phyloP scores from a whole-genome alignment of 2,329 filamentous ascomycete species.

The Diaporthe batatas region DNA sequence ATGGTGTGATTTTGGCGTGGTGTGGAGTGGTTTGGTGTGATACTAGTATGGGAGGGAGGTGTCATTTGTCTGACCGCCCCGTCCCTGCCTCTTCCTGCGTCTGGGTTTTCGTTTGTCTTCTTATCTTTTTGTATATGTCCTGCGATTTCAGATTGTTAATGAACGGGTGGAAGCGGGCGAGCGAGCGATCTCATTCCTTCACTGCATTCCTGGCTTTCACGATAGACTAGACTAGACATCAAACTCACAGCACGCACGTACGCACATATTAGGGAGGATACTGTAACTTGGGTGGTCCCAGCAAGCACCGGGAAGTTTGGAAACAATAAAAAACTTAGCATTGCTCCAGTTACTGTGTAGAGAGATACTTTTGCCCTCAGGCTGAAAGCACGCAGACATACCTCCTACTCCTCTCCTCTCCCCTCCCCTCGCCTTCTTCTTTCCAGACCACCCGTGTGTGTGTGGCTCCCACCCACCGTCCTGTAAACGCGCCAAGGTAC shows the following conservation, averaged over 20 bases:
- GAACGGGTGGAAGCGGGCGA: too few relatives aligned
- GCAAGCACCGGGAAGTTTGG: not conserved
- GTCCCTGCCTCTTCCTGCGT: not conserved
- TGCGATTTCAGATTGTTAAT: not conserved
- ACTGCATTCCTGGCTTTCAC: not conserved
- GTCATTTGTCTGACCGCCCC: too few relatives aligned
- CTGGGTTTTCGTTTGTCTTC: too few relatives aligned
- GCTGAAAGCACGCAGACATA: conserved; percentile 14
- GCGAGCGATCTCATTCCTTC: not conserved
- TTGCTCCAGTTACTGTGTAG: conserved; percentile 39
- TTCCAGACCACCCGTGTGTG: not conserved
- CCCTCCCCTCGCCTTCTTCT: too few relatives aligned
- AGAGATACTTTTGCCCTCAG: conserved; percentile 8
- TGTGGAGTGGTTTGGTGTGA: too few relatives aligned
- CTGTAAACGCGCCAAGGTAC: conserved; percentile 13
- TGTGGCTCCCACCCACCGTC: not conserved
- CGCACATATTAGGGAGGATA: too few relatives aligned
- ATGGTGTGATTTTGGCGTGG: too few relatives aligned
- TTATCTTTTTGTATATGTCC: not conserved
- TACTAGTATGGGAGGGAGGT: too few relatives aligned
- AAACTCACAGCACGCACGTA: not conserved
- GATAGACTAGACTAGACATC: not conserved
- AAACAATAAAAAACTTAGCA: conserved; percentile 29
- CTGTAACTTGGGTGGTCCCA: too few relatives aligned
- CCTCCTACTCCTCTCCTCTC: conserved; percentile 5